Conservation (phyloP, 352 stramenopile species). For the Phytophthora hibernalis region DNA sequence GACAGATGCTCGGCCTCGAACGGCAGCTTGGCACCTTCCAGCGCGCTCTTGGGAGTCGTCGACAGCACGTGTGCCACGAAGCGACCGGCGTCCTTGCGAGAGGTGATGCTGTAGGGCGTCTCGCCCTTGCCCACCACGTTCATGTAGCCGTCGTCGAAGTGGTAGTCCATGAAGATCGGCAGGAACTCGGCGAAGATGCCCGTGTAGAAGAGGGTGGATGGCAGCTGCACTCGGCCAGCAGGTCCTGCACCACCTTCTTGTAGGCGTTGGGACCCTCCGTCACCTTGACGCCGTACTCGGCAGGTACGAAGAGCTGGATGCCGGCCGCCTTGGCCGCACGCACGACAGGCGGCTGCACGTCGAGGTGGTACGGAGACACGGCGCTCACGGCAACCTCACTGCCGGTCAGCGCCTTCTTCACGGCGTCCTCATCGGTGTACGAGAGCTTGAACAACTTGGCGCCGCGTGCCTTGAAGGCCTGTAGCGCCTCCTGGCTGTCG, state of each 20-base stretch:
- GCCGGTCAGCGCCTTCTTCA: slow-evolving; percentile 32
- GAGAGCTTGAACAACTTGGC: slow-evolving; percentile 26
- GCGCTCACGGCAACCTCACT: slow-evolving; percentile 25
- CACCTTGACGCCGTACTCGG: too few relatives aligned
- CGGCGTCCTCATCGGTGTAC: slow-evolving; percentile 26
- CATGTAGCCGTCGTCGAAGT: too few relatives aligned
- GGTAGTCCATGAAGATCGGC: too few relatives aligned
- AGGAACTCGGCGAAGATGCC: too few relatives aligned
- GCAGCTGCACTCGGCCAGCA: slow-evolving; percentile 20
- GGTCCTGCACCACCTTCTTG: slow-evolving; percentile 28
- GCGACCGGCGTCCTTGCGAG: slow-evolving; percentile 3
- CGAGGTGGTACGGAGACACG: slow-evolving; percentile 19
- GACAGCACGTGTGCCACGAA: slow-evolving; percentile 29
- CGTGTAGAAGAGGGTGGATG: slow-evolving; percentile 26
- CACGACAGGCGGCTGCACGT: slow-evolving; percentile 12
- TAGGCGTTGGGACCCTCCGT: slow-evolving; percentile 23
- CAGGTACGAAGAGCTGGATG: slow-evolving; percentile 39
- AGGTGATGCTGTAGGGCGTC: slow-evolving; percentile 16
- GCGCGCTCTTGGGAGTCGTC: slow-evolving; percentile 13
- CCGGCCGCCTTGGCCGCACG: slow-evolving; percentile 28
- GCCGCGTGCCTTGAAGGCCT: slow-evolving; percentile 35
- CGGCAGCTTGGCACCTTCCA: too few relatives aligned
- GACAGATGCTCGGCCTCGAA: slow-evolving; percentile 29
- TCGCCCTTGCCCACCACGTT: too few relatives aligned
- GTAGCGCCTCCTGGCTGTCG: slow-evolving; percentile 22